A percentile compares a stretch with the other conserved stretches of the same genome.
Evolutionary conservation across 768 basidiomycete species (phyloP).

Genomic region (Daedalea quercina): DNA sequence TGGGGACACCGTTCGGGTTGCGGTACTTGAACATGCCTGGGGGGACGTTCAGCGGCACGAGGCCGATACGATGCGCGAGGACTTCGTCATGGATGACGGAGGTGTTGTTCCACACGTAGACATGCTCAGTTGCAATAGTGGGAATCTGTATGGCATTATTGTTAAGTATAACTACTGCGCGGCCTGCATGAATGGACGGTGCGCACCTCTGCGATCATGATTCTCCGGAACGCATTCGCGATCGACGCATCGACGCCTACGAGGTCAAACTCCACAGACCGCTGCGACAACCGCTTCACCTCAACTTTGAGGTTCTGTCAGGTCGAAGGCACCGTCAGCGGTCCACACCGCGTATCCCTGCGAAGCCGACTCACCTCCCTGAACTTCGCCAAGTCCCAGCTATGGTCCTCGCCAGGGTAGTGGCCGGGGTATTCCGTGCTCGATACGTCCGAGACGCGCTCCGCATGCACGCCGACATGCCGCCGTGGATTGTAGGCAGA

Average conservation of each 20-base stretch:
- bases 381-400: conserved; percentile 76
- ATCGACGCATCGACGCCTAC: conserved; percentile 94
- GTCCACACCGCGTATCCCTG: neutral
- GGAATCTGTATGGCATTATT: conserved; percentile 56
- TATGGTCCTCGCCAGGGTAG: conserved; percentile 76
- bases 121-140: conserved; percentile 83
- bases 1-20: conserved; percentile 38
- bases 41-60: conserved; percentile 85
- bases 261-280: conserved; percentile 90
- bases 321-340: neutral
- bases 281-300: conserved; percentile 73
- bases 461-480: conserved; percentile 64
- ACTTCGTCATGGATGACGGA: conserved; percentile 93
- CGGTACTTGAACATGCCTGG: conserved; percentile 64
- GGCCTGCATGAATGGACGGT: neutral
- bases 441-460: conserved; percentile 73
- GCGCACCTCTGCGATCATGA: conserved; percentile 87
- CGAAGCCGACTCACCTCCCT: conserved; percentile 52
- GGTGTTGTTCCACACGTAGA: conserved; percentile 93
- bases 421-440: conserved; percentile 91
- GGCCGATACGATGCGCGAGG: conserved; percentile 84
- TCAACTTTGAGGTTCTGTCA: conserved; percentile 69
- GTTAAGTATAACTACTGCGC: too few species aligned
- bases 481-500: conserved; percentile 35
- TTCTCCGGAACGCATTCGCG: conserved; percentile 89